Evolutionary conservation across 108 stramenopile genomes (phyloP).

Genomic region (Pseudonitzschia multistriata): DNA sequence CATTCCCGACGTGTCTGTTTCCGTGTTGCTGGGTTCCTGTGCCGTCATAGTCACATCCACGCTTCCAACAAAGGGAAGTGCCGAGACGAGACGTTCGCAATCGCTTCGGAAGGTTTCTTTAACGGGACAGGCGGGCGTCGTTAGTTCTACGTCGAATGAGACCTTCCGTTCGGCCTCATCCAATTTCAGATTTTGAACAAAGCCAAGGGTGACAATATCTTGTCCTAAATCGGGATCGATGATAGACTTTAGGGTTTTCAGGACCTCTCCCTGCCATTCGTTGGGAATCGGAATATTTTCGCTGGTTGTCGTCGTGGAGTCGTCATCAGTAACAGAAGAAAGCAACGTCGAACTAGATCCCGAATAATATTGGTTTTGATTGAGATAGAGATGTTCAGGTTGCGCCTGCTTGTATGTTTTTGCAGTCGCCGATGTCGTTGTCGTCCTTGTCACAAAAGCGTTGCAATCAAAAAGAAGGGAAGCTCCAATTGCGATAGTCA

Average conservation of each 20-base stretch:
- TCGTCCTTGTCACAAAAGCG: not conserved
- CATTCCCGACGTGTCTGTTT: constrained; percentile 64
- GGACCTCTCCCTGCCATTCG: constrained; percentile 72
- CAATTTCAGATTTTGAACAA: constrained; percentile 62
- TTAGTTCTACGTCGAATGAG: constrained; percentile 70
- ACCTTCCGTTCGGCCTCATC: constrained; percentile 48
- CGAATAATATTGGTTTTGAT: not conserved
- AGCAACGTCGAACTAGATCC: not conserved
- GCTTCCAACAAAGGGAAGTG: constrained; percentile 43
- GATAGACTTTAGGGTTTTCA: constrained; percentile 51
- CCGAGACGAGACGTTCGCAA: constrained; percentile 56
- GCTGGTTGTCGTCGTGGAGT: constrained; percentile 1
- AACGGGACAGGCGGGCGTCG: constrained; percentile 78
- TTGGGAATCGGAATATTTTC: constrained; percentile 34
- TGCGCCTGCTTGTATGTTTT: not conserved
- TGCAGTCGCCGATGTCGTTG: not conserved
- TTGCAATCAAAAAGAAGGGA: not conserved
- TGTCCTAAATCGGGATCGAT: constrained; percentile 77
- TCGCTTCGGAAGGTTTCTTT: constrained; percentile 63
- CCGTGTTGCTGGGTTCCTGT: constrained; percentile 37
- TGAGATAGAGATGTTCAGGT: not conserved
- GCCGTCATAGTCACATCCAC: constrained; percentile 63
- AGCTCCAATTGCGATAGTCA: not conserved
- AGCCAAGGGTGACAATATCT: constrained; percentile 79
- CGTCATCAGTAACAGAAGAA: not conserved